Evolutionary conservation across 1,284 basidiomycete genomes (phyloP), one percentile per base, ranked within the genome.

Genomic region (Heimioporus punctisporus): DNA sequence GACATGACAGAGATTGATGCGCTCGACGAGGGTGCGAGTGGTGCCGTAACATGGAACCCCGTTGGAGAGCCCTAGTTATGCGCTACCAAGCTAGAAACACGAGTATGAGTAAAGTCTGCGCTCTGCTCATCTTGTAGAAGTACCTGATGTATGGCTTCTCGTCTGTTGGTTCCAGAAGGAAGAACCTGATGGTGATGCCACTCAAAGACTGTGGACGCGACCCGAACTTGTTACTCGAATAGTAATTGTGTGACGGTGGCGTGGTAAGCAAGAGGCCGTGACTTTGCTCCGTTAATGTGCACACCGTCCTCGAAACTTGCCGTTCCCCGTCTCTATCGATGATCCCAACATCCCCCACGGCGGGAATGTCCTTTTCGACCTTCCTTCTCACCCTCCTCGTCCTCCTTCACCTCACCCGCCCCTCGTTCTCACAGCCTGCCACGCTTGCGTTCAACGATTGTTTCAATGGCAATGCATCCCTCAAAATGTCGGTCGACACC

Each of bases 401-500:
- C 63, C 49, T 56, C 65, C 52, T 59, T 67, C 51, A 50, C 58
- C 51, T 68, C 59, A 52, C 51, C 7, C 52, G n/a, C 46, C 52
- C 50, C 60, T 68, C 56, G 3, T 52, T 69, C 50, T 72, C 83
- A 15, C 78, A 80, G 61, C 83, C 85, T 9, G 79, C 81, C 24
- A 76, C 75, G 1, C 69, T 85, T 21, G 67, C 70, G 46, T 86
- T 84, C 66, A 60, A 66, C 45, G 85, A 89, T 67, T 90, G 86
- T 72, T 89, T 83, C 70, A 63, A 72, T 37, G 79, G 79, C 51
- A 80, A 81, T 71, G 61, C 63, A 21, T 73, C 76, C 40, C 76
- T 79, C 66, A 87, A 87, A 67, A 78, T 94, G 67, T 77, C 82
- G 51, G 79, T 95, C 56, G 80, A 83, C 51, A 79, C 79, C 25